Evolutionary conservation across 345 rosid genomes (phyloP).

Genomic region (Cardamine occulta): DNA sequence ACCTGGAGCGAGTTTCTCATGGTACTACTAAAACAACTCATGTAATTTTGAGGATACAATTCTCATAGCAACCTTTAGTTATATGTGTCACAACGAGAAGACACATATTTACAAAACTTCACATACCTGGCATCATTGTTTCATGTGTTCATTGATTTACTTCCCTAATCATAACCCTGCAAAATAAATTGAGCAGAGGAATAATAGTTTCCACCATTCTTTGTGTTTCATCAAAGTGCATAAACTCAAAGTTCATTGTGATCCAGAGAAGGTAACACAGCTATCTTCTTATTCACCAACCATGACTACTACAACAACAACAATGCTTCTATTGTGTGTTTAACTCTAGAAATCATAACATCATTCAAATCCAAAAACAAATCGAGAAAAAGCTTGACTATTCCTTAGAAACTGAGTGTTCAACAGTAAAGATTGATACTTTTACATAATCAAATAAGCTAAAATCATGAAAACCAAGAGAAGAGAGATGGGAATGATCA

Average conservation of each 20-base stretch:
- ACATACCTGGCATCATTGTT: neutral
- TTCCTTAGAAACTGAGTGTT: neutral
- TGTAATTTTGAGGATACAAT: neutral
- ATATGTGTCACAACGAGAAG: conserved; percentile 13
- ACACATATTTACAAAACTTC: neutral
- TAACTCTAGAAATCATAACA: conserved; percentile 7
- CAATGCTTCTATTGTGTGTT: neutral
- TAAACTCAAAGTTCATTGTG: neutral
- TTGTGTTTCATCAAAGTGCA: too few species aligned
- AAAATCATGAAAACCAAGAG: neutral
- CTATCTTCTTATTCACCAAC: neutral
- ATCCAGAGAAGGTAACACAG: neutral
- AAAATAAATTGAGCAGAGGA: conserved; percentile 7
- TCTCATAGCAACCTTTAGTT: neutral
- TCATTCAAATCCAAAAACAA: neutral
- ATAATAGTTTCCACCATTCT: neutral
- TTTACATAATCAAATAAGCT: conserved; percentile 10
- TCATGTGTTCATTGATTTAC: neutral
- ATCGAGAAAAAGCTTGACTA: neutral
- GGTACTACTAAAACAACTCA: conserved; percentile 43
- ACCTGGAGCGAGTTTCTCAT: conserved; percentile 69
- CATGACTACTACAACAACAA: conserved; percentile 11
- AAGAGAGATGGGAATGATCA: conserved; percentile 33
- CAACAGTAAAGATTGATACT: conserved; percentile 1
- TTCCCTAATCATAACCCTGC: neutral